Percentiles rank a stretch among this genome's conserved stretches.
phyloP scores from a whole-genome alignment of 164 flowering plant species.

The Cinnamomum micranthum region DNA sequence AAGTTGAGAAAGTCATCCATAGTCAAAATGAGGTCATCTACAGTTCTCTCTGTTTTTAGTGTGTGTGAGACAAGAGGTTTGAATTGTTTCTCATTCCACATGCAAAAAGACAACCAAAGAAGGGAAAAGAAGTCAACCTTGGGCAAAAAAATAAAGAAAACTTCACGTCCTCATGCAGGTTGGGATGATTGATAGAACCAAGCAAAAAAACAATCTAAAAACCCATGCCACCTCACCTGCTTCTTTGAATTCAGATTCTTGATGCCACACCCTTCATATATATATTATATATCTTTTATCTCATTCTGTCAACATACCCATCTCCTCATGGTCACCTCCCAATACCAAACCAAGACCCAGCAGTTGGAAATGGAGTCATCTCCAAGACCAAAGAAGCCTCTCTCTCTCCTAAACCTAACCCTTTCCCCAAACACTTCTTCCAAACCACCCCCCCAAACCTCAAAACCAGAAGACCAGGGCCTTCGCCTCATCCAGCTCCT shows the following conservation, averaged over 20 bases:
- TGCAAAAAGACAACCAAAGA: not conserved
- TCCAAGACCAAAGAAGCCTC: constrained; percentile 15
- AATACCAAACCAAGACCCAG: not conserved
- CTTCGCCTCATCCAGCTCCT: constrained; percentile 34
- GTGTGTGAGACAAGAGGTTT: not conserved
- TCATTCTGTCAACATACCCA: not conserved
- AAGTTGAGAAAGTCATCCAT: not conserved
- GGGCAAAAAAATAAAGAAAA: not conserved
- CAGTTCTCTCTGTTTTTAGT: too few species aligned
- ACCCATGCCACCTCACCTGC: constrained; percentile 2
- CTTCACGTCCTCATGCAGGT: not conserved
- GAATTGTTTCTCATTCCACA: not conserved
- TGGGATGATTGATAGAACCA: not conserved
- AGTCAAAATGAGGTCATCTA: not conserved
- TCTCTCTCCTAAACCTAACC: constrained; percentile 15
- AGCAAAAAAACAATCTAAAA: not conserved
- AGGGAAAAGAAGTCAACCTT: not conserved
- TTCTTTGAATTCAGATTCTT: not conserved
- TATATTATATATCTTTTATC: not conserved
- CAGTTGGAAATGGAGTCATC: constrained; percentile 2
- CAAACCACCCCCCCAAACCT: constrained; percentile 4
- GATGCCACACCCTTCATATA: not conserved
- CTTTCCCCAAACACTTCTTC: constrained; percentile 19
- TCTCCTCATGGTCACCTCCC: not conserved
- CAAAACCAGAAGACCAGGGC: constrained; percentile 36